Base-by-base conservation (phyloP, 495 filamentous ascomycete species). In the Hypoxylon fragiforme region DNA sequence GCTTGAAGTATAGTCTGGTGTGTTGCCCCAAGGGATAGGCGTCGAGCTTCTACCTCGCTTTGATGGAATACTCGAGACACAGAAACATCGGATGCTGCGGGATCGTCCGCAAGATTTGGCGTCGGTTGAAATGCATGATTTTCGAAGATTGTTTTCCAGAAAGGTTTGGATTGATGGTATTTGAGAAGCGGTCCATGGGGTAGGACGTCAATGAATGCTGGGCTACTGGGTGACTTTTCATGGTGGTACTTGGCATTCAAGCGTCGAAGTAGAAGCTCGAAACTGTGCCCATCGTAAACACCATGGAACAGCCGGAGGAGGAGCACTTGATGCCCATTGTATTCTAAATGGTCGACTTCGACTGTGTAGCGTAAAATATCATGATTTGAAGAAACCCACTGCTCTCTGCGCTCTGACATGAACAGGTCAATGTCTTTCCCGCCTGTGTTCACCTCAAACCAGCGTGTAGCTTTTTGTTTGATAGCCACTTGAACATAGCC, bases 241-340 rank as follows among this genome's bases (percentile, higher is more conserved):
- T 57, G 38, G 3, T 51, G 43, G 48, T 84, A 87, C 13, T 77
- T 67, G 21, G 62, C 44, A n/a, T 66, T 70, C 22, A 91, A 73
- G 16, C 76, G 69, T 3, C 77, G 70, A 12, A 96, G 69, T 0
- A 96, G 65, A 19, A 91, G 70, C 0, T 77, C 66, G 20, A 95
- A 76, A 45, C 89, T 92, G 60, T 81, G 87, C 1, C 87, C 92
- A 71, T 97, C 92, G 60, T 97, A 97, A 0, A 97, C 71, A 4
- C 83, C 89, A 63, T 97, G 92, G 68, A 94, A 92, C 0, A 94
- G 82, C 34, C 84, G 77, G 20, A 94, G 62, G 14, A 70, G 71
- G 22, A 92, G 68, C 0, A 79, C 51, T 3, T 54, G 61, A 15
- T 50, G 62, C 0, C 50, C 49, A 2, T 57, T 48, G 13, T 66